These are phyloP conservation scores for Sporobolus alterniflorus DNA, from an alignment of 202 grass and related monocot genomes.

Conservation along the genomic window DNA sequence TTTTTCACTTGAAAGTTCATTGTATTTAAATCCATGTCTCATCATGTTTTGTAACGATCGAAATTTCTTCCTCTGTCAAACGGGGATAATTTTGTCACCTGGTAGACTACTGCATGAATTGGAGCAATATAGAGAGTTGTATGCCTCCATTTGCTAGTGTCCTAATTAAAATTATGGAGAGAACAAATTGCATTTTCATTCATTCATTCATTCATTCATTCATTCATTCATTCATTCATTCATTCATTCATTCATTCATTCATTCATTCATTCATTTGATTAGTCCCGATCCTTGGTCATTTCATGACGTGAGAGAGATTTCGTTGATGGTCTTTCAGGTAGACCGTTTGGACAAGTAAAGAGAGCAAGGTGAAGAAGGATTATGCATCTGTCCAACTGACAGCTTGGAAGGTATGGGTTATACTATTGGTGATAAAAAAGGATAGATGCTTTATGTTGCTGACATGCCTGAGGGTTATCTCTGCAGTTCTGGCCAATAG, in stretches of 20 bases:
- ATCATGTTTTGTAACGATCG: background rate
- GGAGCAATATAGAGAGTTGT: background rate
- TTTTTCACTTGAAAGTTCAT: background rate
- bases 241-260: no score
- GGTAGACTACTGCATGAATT: background rate
- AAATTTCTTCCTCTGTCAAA: background rate
- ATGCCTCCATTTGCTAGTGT: no score
- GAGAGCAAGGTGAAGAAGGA: slow-evolving; percentile 78
- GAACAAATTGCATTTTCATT: background rate
- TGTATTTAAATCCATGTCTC: background rate
- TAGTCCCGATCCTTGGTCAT: background rate
- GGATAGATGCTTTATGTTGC: background rate
- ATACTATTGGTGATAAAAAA: background rate
- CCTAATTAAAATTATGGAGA: background rate
- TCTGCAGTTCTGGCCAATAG: slow-evolving; percentile 90
- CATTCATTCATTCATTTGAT: background rate
- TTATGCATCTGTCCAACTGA: slow-evolving; percentile 74
- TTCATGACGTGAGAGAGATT: background rate
- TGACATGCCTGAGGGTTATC: background rate
- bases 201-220: no score
- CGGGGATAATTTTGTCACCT: background rate
- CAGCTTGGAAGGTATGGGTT: slow-evolving; percentile 78
- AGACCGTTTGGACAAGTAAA: slow-evolving; percentile 85
- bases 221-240: no score
- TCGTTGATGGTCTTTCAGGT: slow-evolving; percentile 50